phyloP scores from a whole-genome alignment of 108 stramenopile species.

The Pseudonitzschia multistriata region DNA sequence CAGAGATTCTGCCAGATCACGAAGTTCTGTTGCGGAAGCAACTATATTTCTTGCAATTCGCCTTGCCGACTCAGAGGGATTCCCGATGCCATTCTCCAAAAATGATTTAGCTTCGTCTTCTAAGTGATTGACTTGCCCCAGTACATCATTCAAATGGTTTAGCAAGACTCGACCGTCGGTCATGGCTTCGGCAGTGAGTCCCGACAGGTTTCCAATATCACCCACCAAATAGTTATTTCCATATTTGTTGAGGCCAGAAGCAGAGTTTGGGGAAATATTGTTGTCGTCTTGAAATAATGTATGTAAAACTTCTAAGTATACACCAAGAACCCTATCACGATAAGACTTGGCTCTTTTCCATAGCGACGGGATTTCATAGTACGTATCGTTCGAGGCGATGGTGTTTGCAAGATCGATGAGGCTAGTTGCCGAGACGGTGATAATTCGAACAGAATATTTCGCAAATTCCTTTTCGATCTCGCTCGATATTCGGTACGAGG shows the following conservation, averaged over 20 bases:
- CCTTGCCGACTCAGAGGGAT: constrained; percentile 17
- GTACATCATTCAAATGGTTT: constrained; percentile 35
- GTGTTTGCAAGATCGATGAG: constrained; percentile 45
- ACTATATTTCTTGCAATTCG: constrained; percentile 36
- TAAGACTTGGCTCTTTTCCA: constrained; percentile 64
- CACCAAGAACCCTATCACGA: constrained; percentile 68
- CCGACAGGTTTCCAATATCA: constrained; percentile 72
- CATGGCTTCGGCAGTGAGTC: constrained; percentile 50
- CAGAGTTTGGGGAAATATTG: constrained; percentile 22
- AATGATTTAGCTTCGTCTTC: constrained; percentile 25
- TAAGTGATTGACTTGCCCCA: constrained; percentile 47
- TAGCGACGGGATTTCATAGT: constrained; percentile 42
- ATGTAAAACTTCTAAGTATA: constrained; percentile 63
- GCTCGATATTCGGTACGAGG: constrained; percentile 53
- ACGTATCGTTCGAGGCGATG: neutral
- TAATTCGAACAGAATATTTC: constrained; percentile 73
- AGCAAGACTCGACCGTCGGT: constrained; percentile 56
- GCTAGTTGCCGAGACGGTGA: constrained; percentile 43
- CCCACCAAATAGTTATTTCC: constrained; percentile 75
- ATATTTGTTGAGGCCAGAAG: constrained; percentile 46
- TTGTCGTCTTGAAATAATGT: constrained; percentile 48
- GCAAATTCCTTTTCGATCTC: constrained; percentile 84
- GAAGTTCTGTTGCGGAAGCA: constrained; percentile 46
- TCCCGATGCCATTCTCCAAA: constrained; percentile 22
- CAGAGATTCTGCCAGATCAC: constrained; percentile 48